Evolutionary conservation across 2,329 filamentous ascomycete genomes (phyloP).

Genomic region (Fusarium albosuccineum): DNA sequence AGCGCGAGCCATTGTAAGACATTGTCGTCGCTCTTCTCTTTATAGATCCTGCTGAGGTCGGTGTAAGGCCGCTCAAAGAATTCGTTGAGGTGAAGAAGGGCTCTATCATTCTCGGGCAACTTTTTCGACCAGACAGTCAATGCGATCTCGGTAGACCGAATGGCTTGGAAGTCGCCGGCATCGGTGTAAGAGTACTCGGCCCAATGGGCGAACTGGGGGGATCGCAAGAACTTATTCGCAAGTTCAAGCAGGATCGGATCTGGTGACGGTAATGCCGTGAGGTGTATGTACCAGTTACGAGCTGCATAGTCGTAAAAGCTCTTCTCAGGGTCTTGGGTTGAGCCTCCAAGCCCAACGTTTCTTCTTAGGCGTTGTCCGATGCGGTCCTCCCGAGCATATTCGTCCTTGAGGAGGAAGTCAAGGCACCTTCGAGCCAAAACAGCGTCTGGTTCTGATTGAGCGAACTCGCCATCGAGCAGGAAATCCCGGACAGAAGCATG

Average conservation of each 20-base stretch:
- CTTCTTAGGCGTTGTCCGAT: not conserved
- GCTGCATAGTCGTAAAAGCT: not conserved
- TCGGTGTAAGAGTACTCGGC: constrained; percentile 1
- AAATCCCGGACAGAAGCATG: not conserved
- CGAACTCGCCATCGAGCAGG: not conserved
- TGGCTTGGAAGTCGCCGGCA: not conserved
- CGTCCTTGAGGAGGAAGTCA: not conserved
- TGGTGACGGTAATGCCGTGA: not conserved
- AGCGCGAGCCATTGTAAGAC: not conserved
- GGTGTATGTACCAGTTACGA: not conserved
- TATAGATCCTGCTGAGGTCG: not conserved
- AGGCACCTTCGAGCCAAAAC: not conserved
- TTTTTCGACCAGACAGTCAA: not conserved
- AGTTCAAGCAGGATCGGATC: not conserved
- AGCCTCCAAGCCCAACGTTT: not conserved
- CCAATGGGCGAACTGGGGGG: not conserved
- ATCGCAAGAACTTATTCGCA: not conserved
- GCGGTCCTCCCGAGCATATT: not conserved
- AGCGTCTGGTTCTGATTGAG: not conserved
- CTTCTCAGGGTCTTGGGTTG: not conserved
- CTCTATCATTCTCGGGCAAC: not conserved
- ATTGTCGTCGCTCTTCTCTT: not conserved
- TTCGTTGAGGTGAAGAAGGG: not conserved
- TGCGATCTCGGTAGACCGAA: not conserved
- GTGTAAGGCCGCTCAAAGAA: not conserved